Evolutionary conservation across 208 protist species (phyloP), one percentile per base, ranked within the genome.

Genomic region (Trypanosoma theileri): DNA sequence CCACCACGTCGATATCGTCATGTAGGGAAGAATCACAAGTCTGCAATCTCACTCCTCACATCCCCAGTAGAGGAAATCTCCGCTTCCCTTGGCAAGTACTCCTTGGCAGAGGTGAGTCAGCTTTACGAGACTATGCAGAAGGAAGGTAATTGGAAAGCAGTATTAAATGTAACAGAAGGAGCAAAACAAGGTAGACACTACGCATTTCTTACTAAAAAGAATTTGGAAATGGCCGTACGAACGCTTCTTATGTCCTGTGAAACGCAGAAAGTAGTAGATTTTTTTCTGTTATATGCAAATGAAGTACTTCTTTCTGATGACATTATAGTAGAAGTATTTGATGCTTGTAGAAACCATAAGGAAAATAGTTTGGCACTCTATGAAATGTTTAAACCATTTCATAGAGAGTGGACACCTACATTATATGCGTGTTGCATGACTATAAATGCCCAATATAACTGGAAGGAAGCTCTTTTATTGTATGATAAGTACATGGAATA

Each of bases 401-500:
- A 81, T 57, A 44, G 74, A 19, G 68, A 79, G 26, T 94, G 85
- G 88, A 85, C 77, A 12, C 66, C 79, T 4, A 69, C 77, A 0
- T 77, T 86, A 28, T 94, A 88, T 73, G 85, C 85, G 13, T 94
- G 85, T 59, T 91, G 85, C 46, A 76, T 94, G 48, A 91, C 88
- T 19, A 79, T 82, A 9, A 82, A 70, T 7, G 83, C 85, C 0
- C 64, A 60, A 28, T 84, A 81, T 52, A 77, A 86, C 71, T 85
- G 80, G 66, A 4, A 26, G 4, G 80, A 84, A 35, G 85, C 85
- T 4, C 52, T 91, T 2, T 7, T 48, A n/a, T 56, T 90, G 24
- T 91, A 94, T 59, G 51, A 80, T 28, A 45, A 69, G 10, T 94
- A 85, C 63, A 73, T 79, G 19, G 48, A 69, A 45, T 4, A 54